Evolutionary conservation across 768 basidiomycete genomes (phyloP), one percentile per base, ranked within the genome.

Genomic region (Porphyrellus cyaneotinctus): DNA sequence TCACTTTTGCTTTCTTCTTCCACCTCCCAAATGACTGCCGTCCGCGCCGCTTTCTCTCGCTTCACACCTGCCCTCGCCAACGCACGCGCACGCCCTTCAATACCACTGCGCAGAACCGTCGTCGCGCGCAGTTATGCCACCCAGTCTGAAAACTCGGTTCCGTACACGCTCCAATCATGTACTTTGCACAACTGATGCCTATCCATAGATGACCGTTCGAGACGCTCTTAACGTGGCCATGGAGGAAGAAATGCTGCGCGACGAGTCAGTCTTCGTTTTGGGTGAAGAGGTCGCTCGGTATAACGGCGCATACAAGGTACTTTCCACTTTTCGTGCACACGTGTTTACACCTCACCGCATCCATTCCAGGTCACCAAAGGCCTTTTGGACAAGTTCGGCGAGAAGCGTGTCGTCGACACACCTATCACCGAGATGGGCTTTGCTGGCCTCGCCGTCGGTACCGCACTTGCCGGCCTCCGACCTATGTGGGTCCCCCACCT

Each of bases 361-460:
- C 53, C 48, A 24, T 39, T 35, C 31, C 38, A 97, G 94, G 86
- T 99, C 68, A 97, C 97, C 61, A 99, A 98, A 75, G 95, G 95
- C 51, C 85, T 99, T 30, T 79, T 97, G 68, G 97, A 99, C 81
- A 97, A 97, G 78, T 99, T 97, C 61, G 97, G 97, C 59, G 95
- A 97, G 76, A 94, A 88, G 76, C 89, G 97, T 49, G 97, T 99
- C 52, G 87, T 99, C 55, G 97, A 99, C 72, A 95, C 92, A 0
- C 91, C 91, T 50, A 94, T 94, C 59, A 97, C 95, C 28, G 95
- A 99, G 74, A 93, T 95, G 87, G 97, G 97, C 69, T 99, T 99
- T 73, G 90, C 92, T 70, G 97, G 97, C 75, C 67, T 99, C 52
- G 95, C 95, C 4, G 88, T 93, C 54, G 97, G 97, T 68, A 85